These are phyloP conservation scores for Saccharomycopsis selenospora DNA, from an alignment of 805 yeast genomes.

Conservation along the genomic window DNA sequence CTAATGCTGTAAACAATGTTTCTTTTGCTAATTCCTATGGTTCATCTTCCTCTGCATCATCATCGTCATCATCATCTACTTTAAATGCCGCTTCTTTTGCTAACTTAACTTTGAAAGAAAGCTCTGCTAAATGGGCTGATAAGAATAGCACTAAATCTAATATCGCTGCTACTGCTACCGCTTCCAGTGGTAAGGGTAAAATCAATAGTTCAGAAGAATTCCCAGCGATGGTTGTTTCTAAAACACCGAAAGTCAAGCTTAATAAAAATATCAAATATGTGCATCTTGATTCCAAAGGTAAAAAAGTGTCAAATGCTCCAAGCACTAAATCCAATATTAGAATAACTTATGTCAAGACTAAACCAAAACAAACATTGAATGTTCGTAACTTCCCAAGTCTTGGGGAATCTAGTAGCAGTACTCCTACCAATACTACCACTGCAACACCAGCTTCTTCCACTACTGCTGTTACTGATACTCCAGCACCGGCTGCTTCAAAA, in stretches of 20 bases:
- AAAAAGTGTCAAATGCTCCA: constrained; percentile 4
- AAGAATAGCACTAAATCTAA: not conserved
- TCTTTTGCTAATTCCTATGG: no score
- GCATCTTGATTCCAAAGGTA: not conserved
- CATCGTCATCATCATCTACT: not conserved
- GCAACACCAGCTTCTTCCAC: not conserved
- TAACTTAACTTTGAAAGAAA: constrained; percentile 7
- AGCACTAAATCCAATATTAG: constrained; percentile 7
- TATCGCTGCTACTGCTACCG: constrained; percentile 23
- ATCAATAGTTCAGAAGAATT: constrained; percentile 24
- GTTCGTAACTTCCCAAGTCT: constrained; percentile 1
- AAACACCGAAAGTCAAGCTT: constrained; percentile 4
- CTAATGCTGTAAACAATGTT: no score
- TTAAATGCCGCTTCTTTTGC: constrained; percentile 4
- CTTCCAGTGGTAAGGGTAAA: constrained; percentile 28
- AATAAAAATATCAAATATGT: constrained; percentile 11
- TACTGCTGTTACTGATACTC: not conserved
- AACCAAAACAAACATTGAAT: not conserved
- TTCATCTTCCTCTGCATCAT: not conserved
- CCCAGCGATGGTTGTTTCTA: constrained; percentile 12
- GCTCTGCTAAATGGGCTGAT: constrained; percentile 15
- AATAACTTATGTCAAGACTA: not conserved
- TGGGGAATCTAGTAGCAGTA: not conserved
- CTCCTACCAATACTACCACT: not conserved
- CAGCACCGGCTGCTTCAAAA: no score